Base-by-base conservation (phyloP, 2,329 filamentous ascomycete species). In the Scedosporium minutisporum region DNA sequence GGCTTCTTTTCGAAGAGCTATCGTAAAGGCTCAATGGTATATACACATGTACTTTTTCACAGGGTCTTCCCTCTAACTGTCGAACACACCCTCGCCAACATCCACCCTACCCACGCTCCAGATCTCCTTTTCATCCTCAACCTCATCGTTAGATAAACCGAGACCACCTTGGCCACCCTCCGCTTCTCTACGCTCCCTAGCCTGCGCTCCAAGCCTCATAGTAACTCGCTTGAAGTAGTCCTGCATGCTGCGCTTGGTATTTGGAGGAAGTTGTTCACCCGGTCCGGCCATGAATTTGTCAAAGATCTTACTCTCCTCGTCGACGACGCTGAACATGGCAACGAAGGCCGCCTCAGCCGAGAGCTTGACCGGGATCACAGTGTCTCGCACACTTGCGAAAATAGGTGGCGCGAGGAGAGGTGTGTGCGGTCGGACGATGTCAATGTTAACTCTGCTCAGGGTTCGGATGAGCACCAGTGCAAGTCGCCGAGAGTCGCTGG, bases 141-240 rank as follows among this genome's bases (percentile, higher is more conserved):
- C 79, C 77, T 99, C 95, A 74, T 99, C 95, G 71, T 90, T 92
- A 41, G 88, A 90, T 69, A 99, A 74, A 0, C 93, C 93, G 59
- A 97, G 72, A 0, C 92, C 91, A 57, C 93, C 93, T 64, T 88
- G 84, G 6, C 93, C 95, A 65, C 93, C 93, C 72, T 97, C 93
- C 0, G 95, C 95, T 68, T 96, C 93, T 70, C 86, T 89, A 68
- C 95, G 84, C 77, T 99, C 95, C 65, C 91, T 84, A 1, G 90
- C 92, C 73, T 97, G 95, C 18, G 80, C 84, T n/a, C 90, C 93
- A 21, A 97, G 77, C 68, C 93, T 85, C 70, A 93, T 74, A 1
- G 91, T 91, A 66, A 99, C 90, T 51, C 95, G 82, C 81, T 96
- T 96, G 78, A 97, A 97, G 77, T 99, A 99, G 74, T 99, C 95